Evolutionary conservation across 2,329 filamentous ascomycete genomes (phyloP), one percentile per base, ranked within the genome.

Genomic region (Madurella fahalii): DNA sequence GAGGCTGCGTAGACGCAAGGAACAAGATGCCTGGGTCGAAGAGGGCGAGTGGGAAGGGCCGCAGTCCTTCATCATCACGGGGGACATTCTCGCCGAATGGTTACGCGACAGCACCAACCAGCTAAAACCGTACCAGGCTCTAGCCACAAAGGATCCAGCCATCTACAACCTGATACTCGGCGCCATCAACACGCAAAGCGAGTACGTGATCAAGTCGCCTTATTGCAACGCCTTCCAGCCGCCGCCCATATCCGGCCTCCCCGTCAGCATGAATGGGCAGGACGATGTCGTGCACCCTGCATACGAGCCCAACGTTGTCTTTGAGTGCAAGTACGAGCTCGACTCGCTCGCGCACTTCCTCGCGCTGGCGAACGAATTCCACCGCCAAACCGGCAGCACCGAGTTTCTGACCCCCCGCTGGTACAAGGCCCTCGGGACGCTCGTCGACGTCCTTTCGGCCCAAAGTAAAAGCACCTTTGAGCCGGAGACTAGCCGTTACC

Each of bases 181-280:
- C 18, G 93, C 93, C 41, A 96, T 97, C 73, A 95, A 96, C 69
- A 97, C 94, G 0, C 94, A 99, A 72, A 82, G 89, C 15, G 93
- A 97, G 70, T 97, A 91, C 66, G 89, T 99, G 41, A 96, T 97
- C 58, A 84, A 90, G 65, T 91, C 89, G 1, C 94, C 94, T 0
- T 99, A 97, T 74, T 99, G 94, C 79, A 97, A 99, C 70, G 94
- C 94, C 16, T 99, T 97, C 71, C 94, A 99, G 69, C 93, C 94
- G 4, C 94, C 94, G 0, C 86, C 89, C 2, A 89, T 91, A 7
- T 92, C 90, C 60, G 83, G 86, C 15, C 77, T 97, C 1, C 73
- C 78, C 3, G 76, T 86, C 5, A 86, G 85, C 15, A 80, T 82
- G 63, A 96, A 93, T 65, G 89, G 89, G 2, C 89, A 96, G 68